Conservation (phyloP, 768 basidiomycete species). For the Calvatia gigantea region DNA sequence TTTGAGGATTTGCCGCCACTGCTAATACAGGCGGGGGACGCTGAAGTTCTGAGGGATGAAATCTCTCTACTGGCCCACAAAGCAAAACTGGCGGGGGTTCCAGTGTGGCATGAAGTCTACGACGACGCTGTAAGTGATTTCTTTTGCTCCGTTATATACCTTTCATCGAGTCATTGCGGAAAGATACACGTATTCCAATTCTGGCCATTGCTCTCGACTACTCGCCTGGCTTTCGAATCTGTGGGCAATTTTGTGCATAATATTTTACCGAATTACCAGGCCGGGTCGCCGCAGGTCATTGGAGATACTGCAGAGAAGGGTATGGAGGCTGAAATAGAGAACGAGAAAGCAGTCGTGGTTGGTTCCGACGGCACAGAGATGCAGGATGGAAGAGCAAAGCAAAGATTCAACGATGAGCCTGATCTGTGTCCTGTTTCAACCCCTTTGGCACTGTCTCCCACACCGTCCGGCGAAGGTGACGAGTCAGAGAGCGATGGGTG, state of each 20-base stretch:
- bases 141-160: neutral
- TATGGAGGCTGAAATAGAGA: slow-evolving; percentile 70
- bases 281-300: slow-evolving; percentile 47
- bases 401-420: slow-evolving; percentile 7
- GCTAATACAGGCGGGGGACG: slow-evolving; percentile 89
- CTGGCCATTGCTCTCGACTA: slow-evolving; percentile 71
- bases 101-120: slow-evolving; percentile 84
- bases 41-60: slow-evolving; percentile 94
- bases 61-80: slow-evolving; percentile 91
- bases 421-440: neutral
- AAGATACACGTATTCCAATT: slow-evolving; percentile 91
- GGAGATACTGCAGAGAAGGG: slow-evolving; percentile 51
- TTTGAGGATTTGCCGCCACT: slow-evolving; percentile 84
- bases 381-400: slow-evolving; percentile 4
- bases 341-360: slow-evolving; percentile 62
- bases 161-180: neutral
- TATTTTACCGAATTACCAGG: slow-evolving; percentile 52
- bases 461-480: slow-evolving; percentile 2
- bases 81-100: slow-evolving; percentile 80
- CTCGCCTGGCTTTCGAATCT: slow-evolving; percentile 65
- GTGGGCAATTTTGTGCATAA: slow-evolving; percentile 67
- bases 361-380: slow-evolving; percentile 69
- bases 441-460: neutral
- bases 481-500: slow-evolving; percentile 19
- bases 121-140: slow-evolving; percentile 74